These are phyloP conservation scores for Lachancea thermotolerans DNA, from an alignment of 805 yeast genomes.

Conservation along the genomic window DNA sequence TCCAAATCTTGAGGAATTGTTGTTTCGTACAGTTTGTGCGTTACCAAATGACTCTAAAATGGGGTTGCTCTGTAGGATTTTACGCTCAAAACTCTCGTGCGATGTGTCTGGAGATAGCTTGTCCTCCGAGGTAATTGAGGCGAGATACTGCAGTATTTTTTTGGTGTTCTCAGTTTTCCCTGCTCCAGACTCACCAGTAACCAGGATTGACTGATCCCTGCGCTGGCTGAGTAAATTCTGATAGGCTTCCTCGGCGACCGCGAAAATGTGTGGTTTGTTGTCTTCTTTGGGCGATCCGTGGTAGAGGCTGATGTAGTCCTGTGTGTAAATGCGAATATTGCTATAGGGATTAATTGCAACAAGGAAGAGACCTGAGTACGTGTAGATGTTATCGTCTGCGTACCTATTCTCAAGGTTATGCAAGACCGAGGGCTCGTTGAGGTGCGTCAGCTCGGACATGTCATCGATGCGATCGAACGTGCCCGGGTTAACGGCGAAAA, in stretches of 20 bases:
- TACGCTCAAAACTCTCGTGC: constrained; percentile 59
- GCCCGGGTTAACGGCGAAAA: constrained; percentile 63
- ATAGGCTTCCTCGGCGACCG: constrained; percentile 81
- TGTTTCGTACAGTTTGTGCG: constrained; percentile 89
- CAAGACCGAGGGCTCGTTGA: constrained; percentile 94
- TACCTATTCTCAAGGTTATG: constrained; percentile 76
- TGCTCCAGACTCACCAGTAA: constrained; percentile 99
- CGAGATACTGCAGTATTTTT: constrained; percentile 84
- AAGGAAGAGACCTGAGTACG: constrained; percentile 89
- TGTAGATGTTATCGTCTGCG: constrained; percentile 71
- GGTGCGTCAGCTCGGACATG: constrained; percentile 90
- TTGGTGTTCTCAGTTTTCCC: constrained; percentile 98
- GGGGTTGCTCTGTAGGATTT: constrained; percentile 90
- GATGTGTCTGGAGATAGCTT: constrained; percentile 10
- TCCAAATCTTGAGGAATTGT: constrained; percentile 95
- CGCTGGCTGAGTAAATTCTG: constrained; percentile 61
- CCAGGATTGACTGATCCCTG: constrained; percentile 82
- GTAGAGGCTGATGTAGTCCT: constrained; percentile 49
- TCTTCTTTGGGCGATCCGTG: constrained; percentile 41
- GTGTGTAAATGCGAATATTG: constrained; percentile 61
- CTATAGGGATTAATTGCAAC: constrained; percentile 95
- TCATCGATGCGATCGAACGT: constrained; percentile 88
- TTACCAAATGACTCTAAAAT: constrained; percentile 94
- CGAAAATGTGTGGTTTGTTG: constrained; percentile 81
- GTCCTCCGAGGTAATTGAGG: constrained; percentile 54